These are phyloP conservation scores for Senecio squalidus DNA, from an alignment of 140 eudicot genomes.

Conservation along the genomic window DNA sequence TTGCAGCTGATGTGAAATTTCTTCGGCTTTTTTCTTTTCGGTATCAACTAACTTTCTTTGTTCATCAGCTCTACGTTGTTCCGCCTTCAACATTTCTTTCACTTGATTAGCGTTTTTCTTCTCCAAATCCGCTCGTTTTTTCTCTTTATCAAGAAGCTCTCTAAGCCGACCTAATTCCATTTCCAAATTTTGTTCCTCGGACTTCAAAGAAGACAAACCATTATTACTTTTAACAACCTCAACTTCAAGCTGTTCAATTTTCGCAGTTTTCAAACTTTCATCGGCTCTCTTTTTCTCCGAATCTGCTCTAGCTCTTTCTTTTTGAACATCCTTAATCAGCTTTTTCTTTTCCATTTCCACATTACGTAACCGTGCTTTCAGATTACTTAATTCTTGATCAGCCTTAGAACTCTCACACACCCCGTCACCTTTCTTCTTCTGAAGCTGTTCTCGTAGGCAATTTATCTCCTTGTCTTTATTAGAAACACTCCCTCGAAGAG, in stretches of 20 bases:
- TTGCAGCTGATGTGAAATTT: constrained; percentile 35
- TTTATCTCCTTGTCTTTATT: constrained; percentile 29
- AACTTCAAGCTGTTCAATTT: constrained; percentile 24
- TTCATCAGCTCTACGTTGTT: constrained; percentile 44
- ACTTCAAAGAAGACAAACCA: constrained; percentile 39
- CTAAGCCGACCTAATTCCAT: constrained; percentile 49
- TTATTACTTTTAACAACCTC: constrained; percentile 30
- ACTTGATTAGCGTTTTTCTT: constrained; percentile 42
- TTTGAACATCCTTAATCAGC: constrained; percentile 19
- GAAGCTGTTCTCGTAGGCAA: constrained; percentile 24
- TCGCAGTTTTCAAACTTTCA: constrained; percentile 25
- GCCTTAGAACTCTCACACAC: background rate
- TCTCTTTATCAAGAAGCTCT: constrained; percentile 59
- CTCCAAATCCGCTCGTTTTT: constrained; percentile 39
- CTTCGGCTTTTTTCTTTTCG: constrained; percentile 43
- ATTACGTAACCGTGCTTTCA: constrained; percentile 17
- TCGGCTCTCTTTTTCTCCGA: constrained; percentile 32
- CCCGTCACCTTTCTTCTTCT: constrained; percentile 9
- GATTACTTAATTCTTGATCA: constrained; percentile 25
- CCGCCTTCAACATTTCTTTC: constrained; percentile 37
- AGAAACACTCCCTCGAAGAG: constrained; percentile 20
- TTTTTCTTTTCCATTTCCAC: constrained; percentile 26
- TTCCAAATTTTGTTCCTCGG: constrained; percentile 39
- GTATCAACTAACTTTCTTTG: constrained; percentile 40
- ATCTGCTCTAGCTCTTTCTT: constrained; percentile 31